Percentiles rank a stretch among this genome's conserved stretches.
Conservation (phyloP, 345 rosid genomes). For the Linum usitatissimum region DNA sequence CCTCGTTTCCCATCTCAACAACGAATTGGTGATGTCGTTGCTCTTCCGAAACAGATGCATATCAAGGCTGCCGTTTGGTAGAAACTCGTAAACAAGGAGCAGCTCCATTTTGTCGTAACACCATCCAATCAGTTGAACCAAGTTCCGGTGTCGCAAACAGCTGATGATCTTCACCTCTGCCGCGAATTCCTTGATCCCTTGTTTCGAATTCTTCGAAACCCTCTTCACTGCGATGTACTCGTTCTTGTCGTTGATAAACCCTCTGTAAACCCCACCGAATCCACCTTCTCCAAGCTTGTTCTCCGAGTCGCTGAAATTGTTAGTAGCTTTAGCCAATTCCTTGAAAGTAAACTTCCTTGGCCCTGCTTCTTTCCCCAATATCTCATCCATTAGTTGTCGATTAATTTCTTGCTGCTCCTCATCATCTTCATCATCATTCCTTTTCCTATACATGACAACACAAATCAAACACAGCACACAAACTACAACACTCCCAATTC, state of each 20-base stretch:
- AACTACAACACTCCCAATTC: neutral
- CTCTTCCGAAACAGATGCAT: neutral
- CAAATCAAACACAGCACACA: neutral
- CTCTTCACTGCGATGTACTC: neutral
- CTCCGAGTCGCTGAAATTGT: neutral
- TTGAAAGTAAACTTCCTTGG: slow-evolving; percentile 3
- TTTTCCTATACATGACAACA: neutral
- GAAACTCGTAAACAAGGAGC: neutral
- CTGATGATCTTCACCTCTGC: neutral
- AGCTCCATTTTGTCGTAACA: neutral
- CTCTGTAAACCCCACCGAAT: neutral
- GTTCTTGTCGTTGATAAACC: neutral
- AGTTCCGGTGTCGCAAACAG: neutral
- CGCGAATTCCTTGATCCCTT: neutral
- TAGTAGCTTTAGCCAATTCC: slow-evolving; percentile 1
- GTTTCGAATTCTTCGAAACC: neutral
- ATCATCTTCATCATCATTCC: neutral
- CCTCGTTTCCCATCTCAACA: slow-evolving; percentile 4
- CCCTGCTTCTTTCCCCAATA: neutral
- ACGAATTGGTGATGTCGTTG: neutral
- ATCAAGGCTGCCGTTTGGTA: neutral
- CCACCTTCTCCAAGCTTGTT: neutral
- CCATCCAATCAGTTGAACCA: neutral
- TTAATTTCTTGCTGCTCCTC: neutral
- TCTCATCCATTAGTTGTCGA: neutral